phyloP scores from a whole-genome alignment of 352 stramenopile genomes.

The Globisporangium canariense region DNA sequence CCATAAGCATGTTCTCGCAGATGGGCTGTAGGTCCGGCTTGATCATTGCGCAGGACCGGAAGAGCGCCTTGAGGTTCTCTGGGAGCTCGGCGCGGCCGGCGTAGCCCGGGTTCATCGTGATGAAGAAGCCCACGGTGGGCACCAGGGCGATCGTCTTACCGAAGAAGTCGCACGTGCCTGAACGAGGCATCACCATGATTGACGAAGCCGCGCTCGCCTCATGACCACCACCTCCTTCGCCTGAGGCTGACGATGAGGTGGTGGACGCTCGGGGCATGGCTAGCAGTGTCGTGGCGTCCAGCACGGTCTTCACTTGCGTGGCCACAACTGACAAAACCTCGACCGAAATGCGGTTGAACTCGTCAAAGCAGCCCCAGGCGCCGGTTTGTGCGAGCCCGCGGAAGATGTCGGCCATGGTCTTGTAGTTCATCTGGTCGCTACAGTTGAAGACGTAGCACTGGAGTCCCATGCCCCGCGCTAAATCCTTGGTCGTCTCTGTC shows the following conservation, averaged over 20 bases:
- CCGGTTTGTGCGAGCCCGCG: slow-evolving; percentile 92
- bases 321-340: slow-evolving; percentile 95
- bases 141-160: slow-evolving; percentile 83
- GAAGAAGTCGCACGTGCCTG: slow-evolving; percentile 87
- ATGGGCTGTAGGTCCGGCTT: slow-evolving; percentile 89
- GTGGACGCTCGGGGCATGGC: slow-evolving; percentile 15
- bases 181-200: slow-evolving; percentile 29
- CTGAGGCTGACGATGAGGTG: slow-evolving; percentile 15
- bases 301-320: slow-evolving; percentile 97
- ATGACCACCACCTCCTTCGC: slow-evolving; percentile 19
- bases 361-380: slow-evolving; percentile 96
- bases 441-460: slow-evolving; percentile 89
- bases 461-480: slow-evolving; percentile 69
- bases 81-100: slow-evolving; percentile 88
- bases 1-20: slow-evolving; percentile 95
- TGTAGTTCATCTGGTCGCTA: slow-evolving; percentile 92
- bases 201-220: slow-evolving; percentile 14
- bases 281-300: slow-evolving; percentile 76
- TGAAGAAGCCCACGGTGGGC: slow-evolving; percentile 90
- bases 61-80: slow-evolving; percentile 92
- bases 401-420: slow-evolving; percentile 97
- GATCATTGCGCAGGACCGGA: slow-evolving; percentile 92
- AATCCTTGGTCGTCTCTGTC: slow-evolving; percentile 84
- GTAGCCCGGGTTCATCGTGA: slow-evolving; percentile 95
- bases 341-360: slow-evolving; percentile 97